Base-by-base conservation (phyloP, 371 early-diverging fungal species). In the Mucor sp. region DNA sequence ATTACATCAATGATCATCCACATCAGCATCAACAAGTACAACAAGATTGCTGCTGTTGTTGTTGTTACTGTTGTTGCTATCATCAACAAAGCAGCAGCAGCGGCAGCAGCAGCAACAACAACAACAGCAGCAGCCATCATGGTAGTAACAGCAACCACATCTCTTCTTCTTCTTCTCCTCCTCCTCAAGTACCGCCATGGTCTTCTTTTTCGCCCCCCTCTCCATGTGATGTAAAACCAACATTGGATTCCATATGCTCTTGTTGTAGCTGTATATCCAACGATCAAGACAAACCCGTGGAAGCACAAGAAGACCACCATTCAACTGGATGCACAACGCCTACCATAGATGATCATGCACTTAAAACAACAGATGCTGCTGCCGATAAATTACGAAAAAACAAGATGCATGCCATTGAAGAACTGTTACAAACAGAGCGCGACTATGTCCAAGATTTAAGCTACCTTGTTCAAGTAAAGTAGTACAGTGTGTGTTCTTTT, bases 361-460 rank as follows among this genome's bases (percentile, higher is more conserved):
- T 56, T 25, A 63, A 57, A 25, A 23, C 37, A 15, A 37, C n/a
- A 28, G 33, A 56, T 35, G 55, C 48, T 35, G 55, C 48, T 30
- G 28, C 44, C 9, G 74, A 67, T 8, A 69, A 65, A 17, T 35
- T 62, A 41, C 39, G 27, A n/a, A 69, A 60, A 55, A 69, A 69
- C 37, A 70, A 78, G 19, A 55, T 62, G n/a, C 80, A 78, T 69
- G 84, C 81, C 8, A 74, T 81, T 30, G 62, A 76, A 48, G 84
- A 84, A 60, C 55, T 84, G 6, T 25, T 79, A 27, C 77, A 81
- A 47, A 84, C 84, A 19, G 84, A 84, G 65, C 71, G 75, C 7
- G 81, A 78, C 50, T 84, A 84, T 47, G 80, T 81, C 15, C 48
- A 65, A 21, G 78, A 84, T 57, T 64, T 84, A 12, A 63, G 55